Percentiles rank a stretch among this genome's conserved stretches.
Conservation (phyloP, 192 early-diverging fungal species). For the Coemansia sp. region DNA sequence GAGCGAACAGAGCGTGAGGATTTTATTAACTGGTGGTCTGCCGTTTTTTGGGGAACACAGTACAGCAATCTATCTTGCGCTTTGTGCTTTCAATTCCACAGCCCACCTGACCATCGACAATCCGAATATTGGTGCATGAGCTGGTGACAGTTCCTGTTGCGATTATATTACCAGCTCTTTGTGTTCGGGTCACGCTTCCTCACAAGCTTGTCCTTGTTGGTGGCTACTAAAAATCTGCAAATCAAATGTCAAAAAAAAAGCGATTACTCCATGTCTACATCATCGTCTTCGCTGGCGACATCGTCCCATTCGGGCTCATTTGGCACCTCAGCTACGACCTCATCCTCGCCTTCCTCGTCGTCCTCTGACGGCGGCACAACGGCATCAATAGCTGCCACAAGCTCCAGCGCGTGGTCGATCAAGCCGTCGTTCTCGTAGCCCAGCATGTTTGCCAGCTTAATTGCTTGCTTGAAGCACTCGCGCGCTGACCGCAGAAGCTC, state of each 20-base stretch:
- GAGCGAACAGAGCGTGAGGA: background rate
- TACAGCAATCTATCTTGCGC: too few relatives aligned
- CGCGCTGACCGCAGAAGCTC: constrained; percentile 29
- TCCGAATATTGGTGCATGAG: background rate
- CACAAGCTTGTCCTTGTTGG: background rate
- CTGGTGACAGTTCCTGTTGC: background rate
- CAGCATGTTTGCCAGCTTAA: constrained; percentile 59
- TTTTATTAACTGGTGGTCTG: constrained; percentile 3
- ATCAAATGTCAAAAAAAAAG: background rate
- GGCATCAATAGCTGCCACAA: constrained; percentile 60
- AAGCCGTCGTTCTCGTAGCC: constrained; percentile 68
- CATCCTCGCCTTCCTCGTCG: constrained; percentile 54
- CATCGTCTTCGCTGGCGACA: constrained; percentile 40
- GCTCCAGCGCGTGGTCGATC: constrained; percentile 66
- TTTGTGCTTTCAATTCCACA: too few relatives aligned
- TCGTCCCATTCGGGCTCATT: constrained; percentile 59
- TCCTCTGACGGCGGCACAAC: constrained; percentile 51
- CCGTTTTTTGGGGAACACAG: background rate
- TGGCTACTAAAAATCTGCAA: background rate
- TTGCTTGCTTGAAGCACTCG: constrained; percentile 43
- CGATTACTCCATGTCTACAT: constrained; percentile 45
- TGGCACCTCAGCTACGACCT: constrained; percentile 43
- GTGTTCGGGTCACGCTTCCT: background rate
- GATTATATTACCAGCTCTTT: background rate
- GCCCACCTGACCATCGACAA: background rate